Conservation (phyloP, 306 rosid species). For the Acacia melanoxylon region DNA sequence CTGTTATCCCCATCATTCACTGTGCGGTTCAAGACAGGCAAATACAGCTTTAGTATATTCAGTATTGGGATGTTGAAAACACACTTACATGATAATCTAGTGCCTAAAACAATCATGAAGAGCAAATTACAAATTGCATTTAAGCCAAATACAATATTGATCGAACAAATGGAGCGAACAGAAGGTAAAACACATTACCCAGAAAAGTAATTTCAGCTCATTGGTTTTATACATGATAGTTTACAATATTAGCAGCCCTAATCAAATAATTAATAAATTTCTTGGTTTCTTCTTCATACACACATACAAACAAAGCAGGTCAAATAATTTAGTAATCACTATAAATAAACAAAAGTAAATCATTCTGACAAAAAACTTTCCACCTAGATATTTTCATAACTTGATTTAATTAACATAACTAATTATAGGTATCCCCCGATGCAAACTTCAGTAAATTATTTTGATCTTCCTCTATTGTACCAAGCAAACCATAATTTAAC, state of each 20-base stretch:
- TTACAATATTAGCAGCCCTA: not conserved
- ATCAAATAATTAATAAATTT: too few relatives aligned
- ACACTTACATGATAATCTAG: not conserved
- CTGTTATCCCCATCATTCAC: slow-evolving; percentile 56
- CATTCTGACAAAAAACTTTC: not conserved
- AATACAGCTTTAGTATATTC: not conserved
- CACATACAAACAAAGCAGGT: not conserved
- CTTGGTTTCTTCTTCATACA: not conserved
- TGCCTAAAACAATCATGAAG: not conserved
- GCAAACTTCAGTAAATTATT: not conserved
- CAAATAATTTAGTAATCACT: not conserved
- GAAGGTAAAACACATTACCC: not conserved
- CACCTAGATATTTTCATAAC: not conserved
- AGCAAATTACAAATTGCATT: slow-evolving; percentile 47
- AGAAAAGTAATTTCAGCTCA: not conserved
- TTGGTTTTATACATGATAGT: not conserved
- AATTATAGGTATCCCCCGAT: not conserved
- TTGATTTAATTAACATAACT: not conserved
- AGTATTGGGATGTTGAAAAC: too few relatives aligned
- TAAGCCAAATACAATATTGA: slow-evolving; percentile 23
- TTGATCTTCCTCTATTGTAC: not conserved
- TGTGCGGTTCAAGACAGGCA: not conserved
- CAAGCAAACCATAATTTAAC: not conserved
- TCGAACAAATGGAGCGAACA: not conserved
- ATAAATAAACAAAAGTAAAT: not conserved